Conservation (phyloP, 805 yeast species). For the Sugiyamaella chiloensis region DNA sequence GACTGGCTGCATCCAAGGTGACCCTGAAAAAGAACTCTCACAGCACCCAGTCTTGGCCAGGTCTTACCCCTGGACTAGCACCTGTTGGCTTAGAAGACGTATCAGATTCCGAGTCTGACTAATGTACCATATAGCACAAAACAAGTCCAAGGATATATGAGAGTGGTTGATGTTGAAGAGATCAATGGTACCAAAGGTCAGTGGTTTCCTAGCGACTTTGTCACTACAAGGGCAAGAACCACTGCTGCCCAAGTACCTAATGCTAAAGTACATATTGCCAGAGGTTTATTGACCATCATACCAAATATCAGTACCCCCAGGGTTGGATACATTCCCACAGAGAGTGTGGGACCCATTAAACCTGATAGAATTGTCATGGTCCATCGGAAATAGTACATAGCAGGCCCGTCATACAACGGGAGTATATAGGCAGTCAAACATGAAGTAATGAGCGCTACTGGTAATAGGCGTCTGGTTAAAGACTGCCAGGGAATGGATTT, state of each 20-base stretch:
- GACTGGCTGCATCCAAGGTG: background rate
- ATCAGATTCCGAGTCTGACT: constrained; percentile 20
- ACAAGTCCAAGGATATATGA: background rate
- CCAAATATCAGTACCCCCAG: constrained; percentile 25
- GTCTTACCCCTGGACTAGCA: constrained; percentile 30
- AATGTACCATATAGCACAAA: background rate
- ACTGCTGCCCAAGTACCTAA: constrained; percentile 23
- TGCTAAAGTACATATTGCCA: constrained; percentile 23
- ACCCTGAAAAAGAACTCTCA: background rate
- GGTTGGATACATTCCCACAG: constrained; percentile 22
- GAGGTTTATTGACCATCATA: constrained; percentile 24
- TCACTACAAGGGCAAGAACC: constrained; percentile 22
- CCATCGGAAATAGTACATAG: constrained; percentile 21
- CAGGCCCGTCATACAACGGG: constrained; percentile 24
- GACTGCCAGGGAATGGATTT: background rate
- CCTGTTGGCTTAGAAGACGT: constrained; percentile 26
- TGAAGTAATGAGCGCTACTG: constrained; percentile 21
- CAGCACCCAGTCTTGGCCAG: constrained; percentile 13
- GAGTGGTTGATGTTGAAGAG: no score
- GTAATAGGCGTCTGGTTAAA: constrained; percentile 12
- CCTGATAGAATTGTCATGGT: constrained; percentile 22
- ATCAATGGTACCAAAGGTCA: no score
- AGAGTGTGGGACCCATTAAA: constrained; percentile 21
- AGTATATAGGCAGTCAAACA: constrained; percentile 24
- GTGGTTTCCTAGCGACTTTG: constrained; percentile 18